Conservation (phyloP, 352 stramenopile genomes). For the Pythium chondricola region DNA sequence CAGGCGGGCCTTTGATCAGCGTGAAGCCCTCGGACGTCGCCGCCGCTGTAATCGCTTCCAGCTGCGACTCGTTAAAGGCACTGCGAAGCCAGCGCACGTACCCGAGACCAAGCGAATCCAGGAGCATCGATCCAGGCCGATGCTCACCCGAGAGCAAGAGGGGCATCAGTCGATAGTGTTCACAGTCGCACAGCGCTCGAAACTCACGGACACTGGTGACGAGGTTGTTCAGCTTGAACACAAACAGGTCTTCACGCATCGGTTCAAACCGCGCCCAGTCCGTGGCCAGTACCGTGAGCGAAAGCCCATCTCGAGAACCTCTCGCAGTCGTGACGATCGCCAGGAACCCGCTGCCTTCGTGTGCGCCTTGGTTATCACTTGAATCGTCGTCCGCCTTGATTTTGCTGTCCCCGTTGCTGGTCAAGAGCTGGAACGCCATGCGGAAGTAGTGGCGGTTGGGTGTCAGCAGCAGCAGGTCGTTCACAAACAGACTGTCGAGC, state of each 20-base stretch:
- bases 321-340: slow-evolving; percentile 66
- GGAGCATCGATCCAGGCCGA: slow-evolving; percentile 60
- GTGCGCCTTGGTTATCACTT: neutral
- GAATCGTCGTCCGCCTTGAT: neutral
- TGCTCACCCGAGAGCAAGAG: slow-evolving; percentile 73
- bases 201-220: slow-evolving; percentile 87
- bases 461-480: slow-evolving; percentile 77
- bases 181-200: slow-evolving; percentile 76
- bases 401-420: neutral
- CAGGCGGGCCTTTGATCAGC: slow-evolving; percentile 87
- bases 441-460: slow-evolving; percentile 44
- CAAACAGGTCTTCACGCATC: slow-evolving; percentile 35
- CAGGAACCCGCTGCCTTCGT: slow-evolving; percentile 35
- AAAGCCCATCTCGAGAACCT: slow-evolving; percentile 68
- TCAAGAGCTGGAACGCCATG: slow-evolving; percentile 22
- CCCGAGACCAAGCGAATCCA: slow-evolving; percentile 72
- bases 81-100: slow-evolving; percentile 78
- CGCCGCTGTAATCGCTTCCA: slow-evolving; percentile 83
- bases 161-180: slow-evolving; percentile 65
- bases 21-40: slow-evolving; percentile 88
- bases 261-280: slow-evolving; percentile 48
- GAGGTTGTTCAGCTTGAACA: slow-evolving; percentile 87
- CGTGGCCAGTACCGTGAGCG: slow-evolving; percentile 48
- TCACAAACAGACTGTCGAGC: slow-evolving; percentile 51
- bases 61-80: slow-evolving; percentile 87